Percentiles rank a stretch among this genome's conserved stretches.
Conservation (phyloP, 768 basidiomycete species). For the Phylloporus arenicola region DNA sequence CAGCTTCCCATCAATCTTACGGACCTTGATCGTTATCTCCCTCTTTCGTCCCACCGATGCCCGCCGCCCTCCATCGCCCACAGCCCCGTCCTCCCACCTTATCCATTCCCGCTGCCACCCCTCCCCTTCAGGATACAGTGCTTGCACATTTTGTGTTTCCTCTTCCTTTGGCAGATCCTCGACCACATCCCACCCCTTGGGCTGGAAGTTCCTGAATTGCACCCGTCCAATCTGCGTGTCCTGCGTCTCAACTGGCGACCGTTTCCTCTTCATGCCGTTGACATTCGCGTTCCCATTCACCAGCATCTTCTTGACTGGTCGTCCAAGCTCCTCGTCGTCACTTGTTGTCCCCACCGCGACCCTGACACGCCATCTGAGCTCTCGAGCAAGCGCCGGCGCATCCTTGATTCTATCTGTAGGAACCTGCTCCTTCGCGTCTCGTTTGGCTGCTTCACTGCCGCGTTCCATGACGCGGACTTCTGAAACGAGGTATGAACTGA, state of each 20-base stretch:
- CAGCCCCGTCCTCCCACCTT: constrained; percentile 22
- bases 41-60: constrained; percentile 41
- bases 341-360: constrained; percentile 56
- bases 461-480: constrained; percentile 72
- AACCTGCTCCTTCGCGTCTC: constrained; percentile 75
- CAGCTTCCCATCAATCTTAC: constrained; percentile 49
- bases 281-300: constrained; percentile 22
- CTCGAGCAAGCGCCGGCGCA: constrained; percentile 71
- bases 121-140: constrained; percentile 35
- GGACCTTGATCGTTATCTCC: constrained; percentile 53
- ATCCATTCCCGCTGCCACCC: constrained; percentile 46
- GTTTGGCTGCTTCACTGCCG: constrained; percentile 63
- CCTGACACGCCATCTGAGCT: constrained; percentile 78
- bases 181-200: constrained; percentile 58
- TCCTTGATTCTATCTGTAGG: constrained; percentile 81
- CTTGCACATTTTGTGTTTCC: constrained; percentile 36
- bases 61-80: constrained; percentile 26
- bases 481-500: constrained; percentile 75
- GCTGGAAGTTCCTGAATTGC: constrained; percentile 63
- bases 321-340: constrained; percentile 54
- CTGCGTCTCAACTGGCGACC: constrained; percentile 25
- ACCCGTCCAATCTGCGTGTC: constrained; percentile 14
- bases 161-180: constrained; percentile 39
- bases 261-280: constrained; percentile 36
- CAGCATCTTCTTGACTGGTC: constrained; percentile 21